phyloP scores from a whole-genome alignment of 805 yeast species.

The Ogataea minuta region DNA sequence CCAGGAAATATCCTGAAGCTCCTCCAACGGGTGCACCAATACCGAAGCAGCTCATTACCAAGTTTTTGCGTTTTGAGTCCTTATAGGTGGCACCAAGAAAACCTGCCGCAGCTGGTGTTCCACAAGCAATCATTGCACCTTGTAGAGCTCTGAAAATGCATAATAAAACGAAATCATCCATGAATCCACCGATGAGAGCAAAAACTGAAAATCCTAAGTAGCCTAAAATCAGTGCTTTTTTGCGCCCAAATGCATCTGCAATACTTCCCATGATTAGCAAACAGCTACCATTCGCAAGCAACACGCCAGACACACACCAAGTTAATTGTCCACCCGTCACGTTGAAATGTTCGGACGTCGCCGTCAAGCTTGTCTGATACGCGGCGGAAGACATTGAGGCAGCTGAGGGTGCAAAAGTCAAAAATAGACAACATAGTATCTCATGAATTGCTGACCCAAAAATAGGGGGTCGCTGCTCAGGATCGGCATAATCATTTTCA shows the following conservation, averaged over 20 bases:
- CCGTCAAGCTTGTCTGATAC: constrained; percentile 37
- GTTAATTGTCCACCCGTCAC: constrained; percentile 41
- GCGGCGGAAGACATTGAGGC: constrained; percentile 37
- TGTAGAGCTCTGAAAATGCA: constrained; percentile 44
- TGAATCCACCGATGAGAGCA: constrained; percentile 38
- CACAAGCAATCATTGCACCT: constrained; percentile 43
- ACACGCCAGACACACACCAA: constrained; percentile 42
- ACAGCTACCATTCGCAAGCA: constrained; percentile 43
- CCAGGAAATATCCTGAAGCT: constrained; percentile 41
- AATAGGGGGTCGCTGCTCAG: constrained; percentile 37
- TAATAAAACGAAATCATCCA: constrained; percentile 36
- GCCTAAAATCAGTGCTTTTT: constrained; percentile 36
- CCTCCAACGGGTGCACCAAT: constrained; percentile 51
- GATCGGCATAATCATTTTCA: constrained; percentile 14
- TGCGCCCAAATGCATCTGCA: constrained; percentile 50
- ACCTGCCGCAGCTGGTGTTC: constrained; percentile 49
- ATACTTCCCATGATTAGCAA: constrained; percentile 44
- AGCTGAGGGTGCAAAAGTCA: constrained; percentile 43
- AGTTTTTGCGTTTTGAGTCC: constrained; percentile 40
- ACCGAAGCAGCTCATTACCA: constrained; percentile 41
- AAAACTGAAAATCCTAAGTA: constrained; percentile 33
- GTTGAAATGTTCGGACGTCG: constrained; percentile 35
- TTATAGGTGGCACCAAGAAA: constrained; percentile 41
- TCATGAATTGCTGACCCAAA: constrained; percentile 37
- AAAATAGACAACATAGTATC: constrained; percentile 30